Evolutionary conservation across 164 flowering plant species (phyloP), one percentile per base, ranked within the genome.

Genomic region (Aristolochia contorta): DNA sequence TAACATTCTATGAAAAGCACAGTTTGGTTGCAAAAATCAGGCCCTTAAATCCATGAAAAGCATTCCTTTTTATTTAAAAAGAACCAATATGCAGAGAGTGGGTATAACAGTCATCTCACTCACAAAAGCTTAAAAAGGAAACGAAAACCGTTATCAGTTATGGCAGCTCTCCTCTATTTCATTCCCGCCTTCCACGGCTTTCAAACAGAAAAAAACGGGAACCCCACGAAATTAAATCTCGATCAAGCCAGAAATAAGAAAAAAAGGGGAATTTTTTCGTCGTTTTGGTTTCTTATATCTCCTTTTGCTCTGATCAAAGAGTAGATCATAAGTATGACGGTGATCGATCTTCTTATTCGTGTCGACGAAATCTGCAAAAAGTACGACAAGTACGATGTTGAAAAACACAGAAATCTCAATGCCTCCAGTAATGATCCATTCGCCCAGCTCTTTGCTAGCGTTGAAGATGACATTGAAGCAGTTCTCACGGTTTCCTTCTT

Each of bases 311-410:
- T 49, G 53, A 18, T 20, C 1, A 18, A 13, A 49, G 8, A 56
- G 53, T 1, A 24, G 24, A 16, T 12, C 43, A 15, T 16, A 20
- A 70, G 63, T 61, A 84, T 88, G 96, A 88, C 84, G 57, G 89
- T 89, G 74, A 83, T 89, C 78, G 96, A 89, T 66, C 77, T 89
- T 19, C 70, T 89, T 12, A 84, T 87, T 0, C 72, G 96, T 59
- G 93, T 89, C 4, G 96, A 89, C 47, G 56, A 85, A 71, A 86
- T 89, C 79, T 86, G 93, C 83, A 72, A 84, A 68, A 86, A 82
- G 67, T 93, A 90, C 67, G 97, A 93, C 61, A 84, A 77, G 53
- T 90, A 90, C 73, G 98, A 93, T 67, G 59, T 86, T 58, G 92
- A 87, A 14, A 90, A 85, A 82, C 98, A 81, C 69, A 76, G 70